A percentile compares a stretch with the other conserved stretches of the same genome.
Evolutionary conservation across 139 green algal species (phyloP).

Genomic region (Closterium sp.): DNA sequence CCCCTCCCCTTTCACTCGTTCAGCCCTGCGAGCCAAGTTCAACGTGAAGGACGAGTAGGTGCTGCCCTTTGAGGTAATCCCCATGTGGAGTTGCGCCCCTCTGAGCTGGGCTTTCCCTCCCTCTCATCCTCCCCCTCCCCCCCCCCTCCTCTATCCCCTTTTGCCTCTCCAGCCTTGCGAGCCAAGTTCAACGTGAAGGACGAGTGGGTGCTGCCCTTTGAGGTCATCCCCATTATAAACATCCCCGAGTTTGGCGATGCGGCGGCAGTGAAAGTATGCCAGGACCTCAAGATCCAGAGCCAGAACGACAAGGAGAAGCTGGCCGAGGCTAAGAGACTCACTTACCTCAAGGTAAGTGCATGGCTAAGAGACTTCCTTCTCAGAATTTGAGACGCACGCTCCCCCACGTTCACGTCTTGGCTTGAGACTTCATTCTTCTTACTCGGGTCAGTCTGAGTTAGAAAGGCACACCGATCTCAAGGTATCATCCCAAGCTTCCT

Average conservation of each 20-base stretch:
- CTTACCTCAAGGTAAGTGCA: slow-evolving; percentile 82
- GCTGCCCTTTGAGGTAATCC: not conserved
- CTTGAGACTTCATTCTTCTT: too few species aligned
- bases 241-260: slow-evolving; percentile 87
- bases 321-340: slow-evolving; percentile 86
- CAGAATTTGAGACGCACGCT: too few species aligned
- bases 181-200: slow-evolving; percentile 92
- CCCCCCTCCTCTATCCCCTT: not conserved
- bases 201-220: slow-evolving; percentile 93
- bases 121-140: not conserved
- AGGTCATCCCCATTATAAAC: slow-evolving; percentile 95
- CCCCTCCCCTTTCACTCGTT: not conserved
- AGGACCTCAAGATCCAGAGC: slow-evolving; percentile 87
- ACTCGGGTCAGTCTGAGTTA: too few species aligned
- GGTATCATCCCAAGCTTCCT: too few species aligned
- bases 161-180: slow-evolving; percentile 61
- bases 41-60: slow-evolving; percentile 71
- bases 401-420: too few species aligned
- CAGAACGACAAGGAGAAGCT: slow-evolving; percentile 96
- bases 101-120: not conserved
- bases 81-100: not conserved
- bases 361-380: not conserved
- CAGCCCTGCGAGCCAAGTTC: slow-evolving; percentile 87
- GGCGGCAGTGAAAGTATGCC: slow-evolving; percentile 78
- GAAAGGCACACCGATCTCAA: too few species aligned